Base-by-base conservation (phyloP, 108 stramenopile species). In the Fragilaria crotonensis region DNA sequence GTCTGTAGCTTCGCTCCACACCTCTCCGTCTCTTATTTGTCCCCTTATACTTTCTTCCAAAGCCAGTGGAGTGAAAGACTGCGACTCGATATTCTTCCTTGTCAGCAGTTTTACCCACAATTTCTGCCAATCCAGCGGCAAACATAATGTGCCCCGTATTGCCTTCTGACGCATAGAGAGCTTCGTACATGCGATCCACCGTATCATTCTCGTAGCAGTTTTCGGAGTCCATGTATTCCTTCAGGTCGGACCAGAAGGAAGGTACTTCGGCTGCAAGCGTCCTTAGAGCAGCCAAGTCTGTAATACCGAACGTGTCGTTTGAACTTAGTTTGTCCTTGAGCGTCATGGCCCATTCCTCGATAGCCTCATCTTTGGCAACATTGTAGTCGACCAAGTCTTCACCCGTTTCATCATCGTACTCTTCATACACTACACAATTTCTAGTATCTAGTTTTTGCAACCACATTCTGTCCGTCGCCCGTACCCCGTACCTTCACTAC, bases 121-220 rank as follows among this genome's bases (percentile, higher is more conserved):
- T 7, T 18, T 48, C 33, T 4, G 68, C 68, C 2, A 45, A 53
- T 2, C 68, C 68, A 2, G 68, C 21, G 2, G 49, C 68, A 55
- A 69, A 69, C 23, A 69, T 56, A 55, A 69, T 57, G 31, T 69
- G 68, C 3, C 68, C 68, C 1, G 68, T 69, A 46, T 63, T 69
- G 9, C 21, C 30, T 4, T 57, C 56, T 3, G 44, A 48, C 5
- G 61, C 48, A 18, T 50, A 44, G 48, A 25, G 27, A 45, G 52
- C 57, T 48, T 69, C 61, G 14, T 52, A 17, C 3, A 69, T 33
- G 53, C 62, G 17, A 0, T 49, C 47, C n/a, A 69, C 9, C 1
- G 54, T 69, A 18, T 56, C 54, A 1, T 11, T 2, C 1, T 22
- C 41, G 7, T 62, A 21, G 1, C 30, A 7, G 4, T 7, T 5